Evolutionary conservation across 345 rosid genomes (phyloP).

Genomic region (Angophora floribunda): DNA sequence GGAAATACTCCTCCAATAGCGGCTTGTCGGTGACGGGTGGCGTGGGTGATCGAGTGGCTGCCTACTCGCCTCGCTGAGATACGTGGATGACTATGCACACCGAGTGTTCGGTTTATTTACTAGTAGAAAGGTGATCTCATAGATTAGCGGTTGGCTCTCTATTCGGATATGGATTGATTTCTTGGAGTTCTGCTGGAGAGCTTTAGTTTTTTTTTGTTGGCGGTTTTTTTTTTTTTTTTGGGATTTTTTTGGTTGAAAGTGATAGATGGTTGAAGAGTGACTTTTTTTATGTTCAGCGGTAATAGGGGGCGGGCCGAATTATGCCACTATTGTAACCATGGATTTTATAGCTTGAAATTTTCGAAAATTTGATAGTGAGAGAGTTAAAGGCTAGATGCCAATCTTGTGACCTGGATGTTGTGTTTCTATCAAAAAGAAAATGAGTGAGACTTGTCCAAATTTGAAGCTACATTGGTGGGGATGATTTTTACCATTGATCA

Average conservation of each 20-base stretch:
- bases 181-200: too few species aligned
- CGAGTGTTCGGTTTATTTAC: not conserved
- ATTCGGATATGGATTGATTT: too few species aligned
- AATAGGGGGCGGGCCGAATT: not conserved
- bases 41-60: too few species aligned
- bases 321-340: not conserved
- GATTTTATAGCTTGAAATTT: not conserved
- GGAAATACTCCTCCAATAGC: too few species aligned
- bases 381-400: fast-evolving
- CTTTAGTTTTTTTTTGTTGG: too few species aligned
- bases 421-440: not conserved
- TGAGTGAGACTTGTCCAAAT: too few species aligned
- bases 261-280: not conserved
- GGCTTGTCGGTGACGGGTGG: too few species aligned
- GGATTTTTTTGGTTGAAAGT: fast-evolving
- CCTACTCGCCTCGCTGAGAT: not conserved
- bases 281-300: not conserved
- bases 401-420: not conserved
- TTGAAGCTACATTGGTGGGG: too few species aligned
- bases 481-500: too few species aligned
- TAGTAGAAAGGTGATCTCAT: not conserved
- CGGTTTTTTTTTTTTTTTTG: too few species aligned
- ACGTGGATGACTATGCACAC: not conserved
- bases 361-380: fast-evolving
- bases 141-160: too few species aligned